These are phyloP conservation scores for Rhizoctonia solani DNA, from an alignment of 1,284 basidiomycete species.

Conservation along the genomic window DNA sequence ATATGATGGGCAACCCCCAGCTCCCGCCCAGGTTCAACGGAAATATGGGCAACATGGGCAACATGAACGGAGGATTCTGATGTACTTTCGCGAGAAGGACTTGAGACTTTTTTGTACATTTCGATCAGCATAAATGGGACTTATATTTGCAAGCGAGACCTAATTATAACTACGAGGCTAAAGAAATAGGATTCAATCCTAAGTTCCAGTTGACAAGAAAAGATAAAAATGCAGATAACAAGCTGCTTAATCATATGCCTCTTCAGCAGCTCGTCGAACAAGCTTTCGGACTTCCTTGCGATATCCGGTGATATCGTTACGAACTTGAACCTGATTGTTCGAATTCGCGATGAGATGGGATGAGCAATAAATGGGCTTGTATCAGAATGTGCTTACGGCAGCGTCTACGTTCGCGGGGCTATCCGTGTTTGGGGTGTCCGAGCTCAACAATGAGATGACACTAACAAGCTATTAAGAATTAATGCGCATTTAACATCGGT, in stretches of 20 bases:
- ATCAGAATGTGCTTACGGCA: conserved; percentile 50
- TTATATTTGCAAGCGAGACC: background rate
- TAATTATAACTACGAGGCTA: background rate
- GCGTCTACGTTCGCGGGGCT: conserved; percentile 98
- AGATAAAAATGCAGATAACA: background rate
- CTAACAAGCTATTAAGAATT: conserved; percentile 74
- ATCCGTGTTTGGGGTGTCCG: conserved; percentile 89
- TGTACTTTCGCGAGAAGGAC: background rate
- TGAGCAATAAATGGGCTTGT: background rate
- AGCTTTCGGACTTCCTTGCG: conserved; percentile 92
- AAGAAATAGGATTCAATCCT: conserved; percentile 2
- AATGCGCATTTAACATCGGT: background rate
- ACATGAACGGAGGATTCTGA: conserved; percentile 31
- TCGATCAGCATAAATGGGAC: conserved; percentile 14
- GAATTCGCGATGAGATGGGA: too few relatives aligned
- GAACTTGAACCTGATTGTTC: conserved; percentile 39
- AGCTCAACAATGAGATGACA: conserved; percentile 93
- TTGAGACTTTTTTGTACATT: conserved; percentile 15
- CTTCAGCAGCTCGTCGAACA: conserved; percentile 83
- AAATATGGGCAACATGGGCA: too few relatives aligned
- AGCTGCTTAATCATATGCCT: conserved; percentile 65
- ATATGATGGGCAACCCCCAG: conserved; percentile 31
- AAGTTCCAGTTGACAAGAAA: background rate
- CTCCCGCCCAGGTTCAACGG: conserved; percentile 26
- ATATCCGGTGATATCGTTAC: conserved; percentile 58